Evolutionary conservation across 2,329 filamentous ascomycete species (phyloP).

Genomic region (Clonostachys solani): DNA sequence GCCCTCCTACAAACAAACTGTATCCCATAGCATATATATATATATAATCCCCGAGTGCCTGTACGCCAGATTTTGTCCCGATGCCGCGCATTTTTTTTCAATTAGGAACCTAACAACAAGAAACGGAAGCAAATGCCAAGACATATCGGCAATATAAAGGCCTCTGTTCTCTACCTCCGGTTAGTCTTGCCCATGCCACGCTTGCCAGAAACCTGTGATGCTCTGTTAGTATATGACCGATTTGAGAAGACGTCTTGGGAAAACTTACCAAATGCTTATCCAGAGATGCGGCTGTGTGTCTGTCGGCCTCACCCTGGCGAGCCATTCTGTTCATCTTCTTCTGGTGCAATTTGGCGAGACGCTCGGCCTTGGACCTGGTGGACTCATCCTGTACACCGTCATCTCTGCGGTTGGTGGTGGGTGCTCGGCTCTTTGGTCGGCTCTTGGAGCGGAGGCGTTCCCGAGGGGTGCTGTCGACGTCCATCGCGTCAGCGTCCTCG

Average conservation of each 20-base stretch:
- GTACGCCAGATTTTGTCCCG: too few relatives aligned
- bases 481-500: slow-evolving; percentile 71
- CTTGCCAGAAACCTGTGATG: slow-evolving; percentile 76
- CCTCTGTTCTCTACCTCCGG: slow-evolving; percentile 49
- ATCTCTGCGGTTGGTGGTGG: slow-evolving; percentile 60
- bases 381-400: slow-evolving; percentile 71
- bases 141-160: slow-evolving; percentile 4
- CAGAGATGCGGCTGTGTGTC: slow-evolving; percentile 76
- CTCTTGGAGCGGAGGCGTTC: slow-evolving; percentile 70
- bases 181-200: slow-evolving; percentile 87
- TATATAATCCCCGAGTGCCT: too few relatives aligned
- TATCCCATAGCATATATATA: too few relatives aligned
- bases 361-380: slow-evolving; percentile 74
- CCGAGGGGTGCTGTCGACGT: slow-evolving; percentile 53
- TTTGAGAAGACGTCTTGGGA: slow-evolving; percentile 1
- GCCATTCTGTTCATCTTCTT: slow-evolving; percentile 99
- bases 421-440: slow-evolving; percentile 69
- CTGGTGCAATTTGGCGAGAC: slow-evolving; percentile 84
- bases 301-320: slow-evolving; percentile 92
- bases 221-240: slow-evolving; percentile 19
- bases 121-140: slow-evolving; percentile 6
- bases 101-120: slow-evolving; percentile 1
- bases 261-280: slow-evolving; percentile 84
- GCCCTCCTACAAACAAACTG: too few relatives aligned
- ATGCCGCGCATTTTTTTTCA: not conserved